Percentiles rank a stretch among this genome's conserved stretches.
Conservation (phyloP, 495 filamentous ascomycete genomes). For the Penicillium odoratum region DNA sequence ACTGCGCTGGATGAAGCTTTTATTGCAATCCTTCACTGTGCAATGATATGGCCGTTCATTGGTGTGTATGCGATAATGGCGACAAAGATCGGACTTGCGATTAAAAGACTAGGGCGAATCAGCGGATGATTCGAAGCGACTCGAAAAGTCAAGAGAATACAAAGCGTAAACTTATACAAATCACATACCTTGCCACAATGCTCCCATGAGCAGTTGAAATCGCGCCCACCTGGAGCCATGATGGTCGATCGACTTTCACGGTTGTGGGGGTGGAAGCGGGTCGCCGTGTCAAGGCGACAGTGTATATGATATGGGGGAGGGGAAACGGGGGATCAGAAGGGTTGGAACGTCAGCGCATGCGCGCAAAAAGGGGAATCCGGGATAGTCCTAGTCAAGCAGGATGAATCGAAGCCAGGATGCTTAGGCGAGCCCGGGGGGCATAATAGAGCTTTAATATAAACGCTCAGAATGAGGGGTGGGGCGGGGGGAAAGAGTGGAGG, state of each 20-base stretch:
- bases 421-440: slow-evolving; percentile 18
- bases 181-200: slow-evolving; percentile 46
- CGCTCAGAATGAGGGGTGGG: slow-evolving; percentile 7
- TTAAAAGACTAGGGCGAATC: slow-evolving; percentile 72
- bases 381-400: slow-evolving; percentile 24
- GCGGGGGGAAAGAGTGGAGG: slow-evolving; percentile 2
- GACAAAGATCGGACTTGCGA: slow-evolving; percentile 86
- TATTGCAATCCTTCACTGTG: slow-evolving; percentile 67
- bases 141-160: not conserved
- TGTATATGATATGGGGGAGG: slow-evolving; percentile 12
- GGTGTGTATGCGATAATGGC: slow-evolving; percentile 88
- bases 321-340: slow-evolving; percentile 4
- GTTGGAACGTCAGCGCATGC: slow-evolving; percentile 18
- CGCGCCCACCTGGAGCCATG: slow-evolving; percentile 50
- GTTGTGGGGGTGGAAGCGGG: slow-evolving; percentile 24
- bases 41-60: slow-evolving; percentile 84
- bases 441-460: slow-evolving; percentile 23
- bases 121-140: slow-evolving; percentile 2
- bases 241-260: slow-evolving; percentile 12
- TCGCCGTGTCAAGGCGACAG: slow-evolving; percentile 15
- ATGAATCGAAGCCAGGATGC: slow-evolving; percentile 22
- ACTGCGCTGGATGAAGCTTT: slow-evolving; percentile 89
- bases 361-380: slow-evolving; percentile 13
- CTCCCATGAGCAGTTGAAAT: slow-evolving; percentile 50
- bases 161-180: not conserved